Percentiles rank a stretch among this genome's conserved stretches.
phyloP scores from a whole-genome alignment of 2,329 filamentous ascomycete species.

The Lecanicillium sp. region DNA sequence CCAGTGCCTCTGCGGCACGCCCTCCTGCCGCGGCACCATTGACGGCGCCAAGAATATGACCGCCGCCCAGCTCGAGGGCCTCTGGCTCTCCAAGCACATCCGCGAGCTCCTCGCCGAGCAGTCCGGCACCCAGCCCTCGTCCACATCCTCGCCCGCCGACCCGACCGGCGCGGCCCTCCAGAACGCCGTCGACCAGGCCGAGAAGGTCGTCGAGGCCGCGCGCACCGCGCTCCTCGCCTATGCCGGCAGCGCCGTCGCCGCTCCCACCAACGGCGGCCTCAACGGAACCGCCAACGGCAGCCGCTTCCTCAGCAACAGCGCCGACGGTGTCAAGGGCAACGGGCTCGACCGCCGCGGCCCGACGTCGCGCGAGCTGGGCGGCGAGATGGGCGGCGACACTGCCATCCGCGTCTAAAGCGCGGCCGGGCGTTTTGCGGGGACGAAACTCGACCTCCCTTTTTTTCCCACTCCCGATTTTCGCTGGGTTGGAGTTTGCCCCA shows the following conservation, averaged over 20 bases:
- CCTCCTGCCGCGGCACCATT: constrained; percentile 56
- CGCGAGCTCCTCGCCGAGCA: constrained; percentile 45
- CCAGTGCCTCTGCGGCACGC: constrained; percentile 54
- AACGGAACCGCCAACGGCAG: constrained; percentile 1
- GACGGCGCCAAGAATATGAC: constrained; percentile 57
- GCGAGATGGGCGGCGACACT: constrained; percentile 60
- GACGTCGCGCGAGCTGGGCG: constrained; percentile 49
- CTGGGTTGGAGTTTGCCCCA: background rate
- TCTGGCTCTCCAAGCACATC: constrained; percentile 60
- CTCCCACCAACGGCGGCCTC: constrained; percentile 16
- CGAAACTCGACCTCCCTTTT: too few relatives aligned
- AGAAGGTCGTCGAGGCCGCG: constrained; percentile 42
- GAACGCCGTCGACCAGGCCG: constrained; percentile 38
- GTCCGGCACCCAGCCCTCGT: constrained; percentile 3
- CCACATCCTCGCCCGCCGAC: constrained; percentile 25
- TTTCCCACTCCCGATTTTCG: too few relatives aligned
- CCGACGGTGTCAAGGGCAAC: constrained; percentile 14
- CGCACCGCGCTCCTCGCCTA: constrained; percentile 38
- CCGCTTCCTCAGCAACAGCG: constrained; percentile 19
- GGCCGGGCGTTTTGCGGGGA: too few relatives aligned
- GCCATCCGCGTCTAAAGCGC: constrained; percentile 21
- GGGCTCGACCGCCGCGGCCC: constrained; percentile 34
- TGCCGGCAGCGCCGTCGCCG: constrained; percentile 17
- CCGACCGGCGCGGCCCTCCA: constrained; percentile 36
- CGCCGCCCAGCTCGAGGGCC: constrained; percentile 44